Conservation (phyloP, 228 moss, liverwort and hornwort species). For the Sphagnum magellanicum region DNA sequence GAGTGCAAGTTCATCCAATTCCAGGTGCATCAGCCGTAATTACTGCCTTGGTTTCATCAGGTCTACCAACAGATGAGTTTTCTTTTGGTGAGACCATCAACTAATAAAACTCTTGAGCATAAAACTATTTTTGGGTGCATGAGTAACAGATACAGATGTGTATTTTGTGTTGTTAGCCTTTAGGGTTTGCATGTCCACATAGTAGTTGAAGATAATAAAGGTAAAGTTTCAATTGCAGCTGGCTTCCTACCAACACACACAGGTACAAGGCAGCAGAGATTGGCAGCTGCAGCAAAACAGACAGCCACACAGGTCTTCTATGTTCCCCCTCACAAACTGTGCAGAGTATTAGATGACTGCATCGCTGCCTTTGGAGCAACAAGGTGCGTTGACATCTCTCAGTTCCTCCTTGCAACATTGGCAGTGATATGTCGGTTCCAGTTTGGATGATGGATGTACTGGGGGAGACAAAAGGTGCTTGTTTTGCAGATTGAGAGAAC, state of each 20-base stretch:
- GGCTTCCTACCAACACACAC: slow-evolving; percentile 76
- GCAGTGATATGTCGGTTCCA: no score
- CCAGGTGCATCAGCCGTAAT: slow-evolving; percentile 92
- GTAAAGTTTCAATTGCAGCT: slow-evolving; percentile 32
- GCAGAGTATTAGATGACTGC: slow-evolving; percentile 61
- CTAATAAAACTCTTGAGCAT: no score
- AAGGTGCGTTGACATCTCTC: slow-evolving; percentile 26
- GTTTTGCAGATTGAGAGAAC: no score
- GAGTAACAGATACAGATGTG: neutral
- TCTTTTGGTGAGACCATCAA: slow-evolving; percentile 55
- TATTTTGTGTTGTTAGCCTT: neutral
- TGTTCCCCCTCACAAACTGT: slow-evolving; percentile 85
- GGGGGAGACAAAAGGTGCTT: no score
- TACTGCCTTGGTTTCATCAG: slow-evolving; percentile 90
- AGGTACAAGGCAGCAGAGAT: slow-evolving; percentile 48
- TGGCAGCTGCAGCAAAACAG: slow-evolving; percentile 58
- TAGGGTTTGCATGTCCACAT: neutral
- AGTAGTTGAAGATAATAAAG: neutral
- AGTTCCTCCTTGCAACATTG: no score
- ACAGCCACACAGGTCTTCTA: slow-evolving; percentile 81
- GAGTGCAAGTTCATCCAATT: slow-evolving; percentile 75
- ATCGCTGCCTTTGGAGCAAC: slow-evolving; percentile 61
- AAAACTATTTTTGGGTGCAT: neutral
- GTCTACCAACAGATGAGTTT: slow-evolving; percentile 86
- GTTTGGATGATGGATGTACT: no score